phyloP scores from a whole-genome alignment of 768 basidiomycete genomes.

The Lentinula boryana region DNA sequence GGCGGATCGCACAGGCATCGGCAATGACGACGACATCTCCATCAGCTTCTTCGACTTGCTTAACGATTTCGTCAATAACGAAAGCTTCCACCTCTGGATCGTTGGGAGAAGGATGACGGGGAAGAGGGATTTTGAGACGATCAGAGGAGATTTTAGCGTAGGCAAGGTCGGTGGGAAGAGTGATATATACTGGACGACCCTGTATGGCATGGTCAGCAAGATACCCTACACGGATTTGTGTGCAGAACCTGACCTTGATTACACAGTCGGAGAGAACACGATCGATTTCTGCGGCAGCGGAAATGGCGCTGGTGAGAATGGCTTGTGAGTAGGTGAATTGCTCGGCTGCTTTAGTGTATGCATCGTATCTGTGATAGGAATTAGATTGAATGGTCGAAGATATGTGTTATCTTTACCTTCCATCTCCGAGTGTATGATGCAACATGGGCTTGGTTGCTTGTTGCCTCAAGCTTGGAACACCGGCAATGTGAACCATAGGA shows the following conservation, averaged over 20 bases:
- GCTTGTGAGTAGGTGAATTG: constrained; percentile 74
- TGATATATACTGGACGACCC: constrained; percentile 85
- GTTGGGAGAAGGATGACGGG: constrained; percentile 42
- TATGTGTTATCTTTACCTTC: constrained; percentile 35
- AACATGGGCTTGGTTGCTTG: constrained; percentile 69
- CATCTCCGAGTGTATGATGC: constrained; percentile 87
- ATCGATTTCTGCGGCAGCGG: constrained; percentile 72
- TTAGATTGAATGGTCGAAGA: background rate
- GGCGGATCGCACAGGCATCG: constrained; percentile 77
- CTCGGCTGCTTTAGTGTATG: constrained; percentile 68
- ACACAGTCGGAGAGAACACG: constrained; percentile 68
- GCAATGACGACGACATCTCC: constrained; percentile 72
- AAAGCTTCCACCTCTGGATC: constrained; percentile 55
- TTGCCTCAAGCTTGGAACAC: constrained; percentile 69
- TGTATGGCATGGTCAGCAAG: constrained; percentile 16
- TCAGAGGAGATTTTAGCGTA: constrained; percentile 59
- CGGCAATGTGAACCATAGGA: constrained; percentile 85
- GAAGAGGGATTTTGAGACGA: constrained; percentile 55
- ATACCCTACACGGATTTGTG: background rate
- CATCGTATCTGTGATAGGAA: constrained; percentile 55
- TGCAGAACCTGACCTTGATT: constrained; percentile 32
- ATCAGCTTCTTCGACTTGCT: constrained; percentile 55
- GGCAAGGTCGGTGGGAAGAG: constrained; percentile 81
- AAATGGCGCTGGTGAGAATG: constrained; percentile 40
- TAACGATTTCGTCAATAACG: constrained; percentile 68